Percentiles rank a stretch among this genome's conserved stretches.
Evolutionary conservation across 2,329 filamentous ascomycete genomes (phyloP).

Genomic region (Botrytis medusae): DNA sequence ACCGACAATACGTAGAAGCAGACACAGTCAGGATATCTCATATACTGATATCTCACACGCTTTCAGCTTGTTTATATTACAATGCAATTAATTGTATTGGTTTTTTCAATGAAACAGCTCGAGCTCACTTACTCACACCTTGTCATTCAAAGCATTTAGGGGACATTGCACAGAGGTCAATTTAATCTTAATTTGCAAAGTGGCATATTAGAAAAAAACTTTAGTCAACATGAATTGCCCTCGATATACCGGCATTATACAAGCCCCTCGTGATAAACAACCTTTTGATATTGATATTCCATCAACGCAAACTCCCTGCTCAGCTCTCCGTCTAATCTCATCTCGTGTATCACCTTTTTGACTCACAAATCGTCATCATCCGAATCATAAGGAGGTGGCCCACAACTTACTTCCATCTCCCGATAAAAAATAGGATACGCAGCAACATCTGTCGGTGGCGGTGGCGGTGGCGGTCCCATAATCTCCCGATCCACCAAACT

Average conservation of each 20-base stretch:
- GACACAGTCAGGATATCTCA: background rate
- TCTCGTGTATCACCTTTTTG: background rate
- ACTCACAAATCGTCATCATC: background rate
- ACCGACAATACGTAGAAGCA: background rate
- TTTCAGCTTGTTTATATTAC: background rate
- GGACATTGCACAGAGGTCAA: background rate
- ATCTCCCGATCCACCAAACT: slow-evolving; percentile 18
- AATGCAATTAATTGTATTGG: background rate
- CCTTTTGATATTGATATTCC: background rate
- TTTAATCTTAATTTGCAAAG: too few species aligned
- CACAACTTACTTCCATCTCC: too few species aligned
- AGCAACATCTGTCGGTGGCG: background rate
- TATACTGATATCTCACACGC: background rate
- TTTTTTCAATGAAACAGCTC: background rate
- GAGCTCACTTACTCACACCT: background rate
- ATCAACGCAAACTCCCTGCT: background rate
- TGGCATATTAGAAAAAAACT: background rate
- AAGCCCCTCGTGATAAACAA: background rate
- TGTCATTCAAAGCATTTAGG: background rate
- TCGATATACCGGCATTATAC: background rate
- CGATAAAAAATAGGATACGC: too few species aligned
- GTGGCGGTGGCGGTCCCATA: slow-evolving; percentile 4
- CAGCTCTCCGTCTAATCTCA: background rate
- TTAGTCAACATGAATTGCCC: background rate
- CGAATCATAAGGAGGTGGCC: background rate